These are phyloP conservation scores for Coemansia sp. DNA, from an alignment of 192 early-diverging fungal genomes.

Conservation along the genomic window DNA sequence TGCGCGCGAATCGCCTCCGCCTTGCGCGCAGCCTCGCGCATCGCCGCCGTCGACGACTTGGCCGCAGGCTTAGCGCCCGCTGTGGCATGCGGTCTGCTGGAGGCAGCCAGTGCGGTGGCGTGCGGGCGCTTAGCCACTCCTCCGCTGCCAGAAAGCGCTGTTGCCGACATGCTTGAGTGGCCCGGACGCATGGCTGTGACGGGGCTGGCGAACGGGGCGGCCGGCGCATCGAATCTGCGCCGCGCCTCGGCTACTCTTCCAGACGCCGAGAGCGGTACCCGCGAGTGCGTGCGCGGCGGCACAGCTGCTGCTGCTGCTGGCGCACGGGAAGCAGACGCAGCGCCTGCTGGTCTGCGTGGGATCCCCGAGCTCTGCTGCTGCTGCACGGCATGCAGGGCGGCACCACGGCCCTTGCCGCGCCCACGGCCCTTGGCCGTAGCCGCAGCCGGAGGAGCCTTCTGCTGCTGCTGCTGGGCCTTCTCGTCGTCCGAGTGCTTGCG, in stretches of 20 bases:
- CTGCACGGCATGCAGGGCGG: slow-evolving; percentile 14
- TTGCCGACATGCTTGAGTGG: slow-evolving; percentile 30
- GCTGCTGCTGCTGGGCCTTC: slow-evolving; percentile 6
- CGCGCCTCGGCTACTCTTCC: slow-evolving; percentile 46
- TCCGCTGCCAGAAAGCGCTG: background rate
- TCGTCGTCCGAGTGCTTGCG: slow-evolving; percentile 51
- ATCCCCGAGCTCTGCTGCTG: slow-evolving; percentile 13
- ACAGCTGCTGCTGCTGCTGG: background rate
- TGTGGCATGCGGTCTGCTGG: slow-evolving; percentile 4
- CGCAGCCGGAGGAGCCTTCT: slow-evolving; percentile 12
- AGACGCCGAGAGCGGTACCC: slow-evolving; percentile 5
- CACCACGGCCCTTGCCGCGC: slow-evolving; percentile 2
- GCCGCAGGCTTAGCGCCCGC: slow-evolving; percentile 8
- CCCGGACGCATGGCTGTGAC: slow-evolving; percentile 51
- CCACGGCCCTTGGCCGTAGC: slow-evolving; percentile 21
- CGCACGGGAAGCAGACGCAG: background rate
- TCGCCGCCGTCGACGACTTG: slow-evolving; percentile 43
- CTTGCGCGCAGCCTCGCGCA: slow-evolving; percentile 45
- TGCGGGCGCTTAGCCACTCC: background rate
- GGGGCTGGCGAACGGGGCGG: slow-evolving; percentile 23
- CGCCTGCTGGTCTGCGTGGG: slow-evolving; percentile 24
- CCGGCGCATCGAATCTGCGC: slow-evolving; percentile 32
- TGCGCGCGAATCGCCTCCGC: slow-evolving; percentile 22
- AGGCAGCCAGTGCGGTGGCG: background rate
- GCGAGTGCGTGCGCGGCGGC: slow-evolving; percentile 34